Evolutionary conservation across 176 grass and related monocot genomes (phyloP), one percentile per base, ranked within the genome.

Genomic region (Cymbopogon citratus): DNA sequence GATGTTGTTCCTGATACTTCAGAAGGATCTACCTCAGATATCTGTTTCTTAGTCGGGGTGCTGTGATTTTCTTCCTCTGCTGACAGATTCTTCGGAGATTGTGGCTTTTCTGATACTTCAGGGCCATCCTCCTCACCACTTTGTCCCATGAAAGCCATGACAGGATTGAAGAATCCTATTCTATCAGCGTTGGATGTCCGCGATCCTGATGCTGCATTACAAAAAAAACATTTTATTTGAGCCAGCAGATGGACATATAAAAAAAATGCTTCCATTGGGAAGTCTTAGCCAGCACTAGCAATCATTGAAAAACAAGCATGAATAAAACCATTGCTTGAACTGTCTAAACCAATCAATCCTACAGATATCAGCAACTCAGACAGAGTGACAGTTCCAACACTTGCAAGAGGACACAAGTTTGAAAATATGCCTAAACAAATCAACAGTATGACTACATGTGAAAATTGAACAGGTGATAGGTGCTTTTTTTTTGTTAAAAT

Each of bases 131-230:
- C 92, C 74, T 93, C 89, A 49, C 66, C 91, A 76, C 81, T 92
- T 0, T 99, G 84, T 26, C 95, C 95, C 93, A 99, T 99, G 78
- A 99, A 95, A 49, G 88, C 83, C 85, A 95, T 95, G 72, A 95
- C 91, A 75, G 88, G 90, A 91, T 89, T 91, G 70, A 93, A 93
- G 83, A 94, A 81, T 61, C 85, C 87, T 23, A 85, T 85, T 66
- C 84, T 69, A 71, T 90, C 90, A 67, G 91, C 85, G 52, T 81
- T 76, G 40, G 91, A 83, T 61, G 80, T 44, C 62, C 35, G 83
- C 49, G 84, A 84, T 54, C 71, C 91, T 81, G 86, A 91, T 76
- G 80, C 90, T 91, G 64, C 48, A 67, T 78, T 48, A 79, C 14
- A 13, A 41, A 48, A 76, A 46, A 76, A 51, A 63, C 29, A 61